These are phyloP conservation scores for Metarhizium rileyi DNA, from an alignment of 2,329 filamentous ascomycete genomes.

Conservation along the genomic window DNA sequence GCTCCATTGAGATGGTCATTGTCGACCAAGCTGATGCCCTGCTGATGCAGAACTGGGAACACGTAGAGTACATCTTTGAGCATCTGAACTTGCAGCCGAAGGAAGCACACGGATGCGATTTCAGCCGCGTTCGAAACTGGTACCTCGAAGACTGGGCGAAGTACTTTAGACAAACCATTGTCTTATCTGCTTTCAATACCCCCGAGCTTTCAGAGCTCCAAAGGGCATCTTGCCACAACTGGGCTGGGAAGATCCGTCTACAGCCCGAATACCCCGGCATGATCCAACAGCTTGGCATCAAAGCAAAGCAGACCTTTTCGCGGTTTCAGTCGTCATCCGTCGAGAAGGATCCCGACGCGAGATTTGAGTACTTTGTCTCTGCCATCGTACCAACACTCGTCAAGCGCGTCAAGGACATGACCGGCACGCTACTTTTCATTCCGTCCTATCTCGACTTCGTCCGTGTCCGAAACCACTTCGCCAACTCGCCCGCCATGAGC, in stretches of 20 bases:
- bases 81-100: constrained; percentile 86
- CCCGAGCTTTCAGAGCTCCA: constrained; percentile 79
- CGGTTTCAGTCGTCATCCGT: constrained; percentile 67
- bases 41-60: constrained; percentile 98
- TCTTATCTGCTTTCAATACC: constrained; percentile 74
- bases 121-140: constrained; percentile 80
- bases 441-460: constrained; percentile 94
- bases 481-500: constrained; percentile 51
- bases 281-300: constrained; percentile 62
- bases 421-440: constrained; percentile 77
- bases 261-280: constrained; percentile 59
- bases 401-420: constrained; percentile 52
- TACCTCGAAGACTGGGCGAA: constrained; percentile 83
- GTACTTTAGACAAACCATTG: constrained; percentile 74
- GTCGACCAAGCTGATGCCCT: constrained; percentile 89
- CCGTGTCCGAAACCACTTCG: constrained; percentile 83
- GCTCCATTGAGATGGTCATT: constrained; percentile 83
- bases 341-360: constrained; percentile 68
- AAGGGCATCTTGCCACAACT: constrained; percentile 67
- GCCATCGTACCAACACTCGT: constrained; percentile 68
- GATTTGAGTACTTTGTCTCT: constrained; percentile 85
- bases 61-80: constrained; percentile 83
- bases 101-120: constrained; percentile 86
- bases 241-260: constrained; percentile 68
- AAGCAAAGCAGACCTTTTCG: constrained; percentile 79